phyloP scores from a whole-genome alignment of 1,284 basidiomycete genomes.

The Malassezia japonica region DNA sequence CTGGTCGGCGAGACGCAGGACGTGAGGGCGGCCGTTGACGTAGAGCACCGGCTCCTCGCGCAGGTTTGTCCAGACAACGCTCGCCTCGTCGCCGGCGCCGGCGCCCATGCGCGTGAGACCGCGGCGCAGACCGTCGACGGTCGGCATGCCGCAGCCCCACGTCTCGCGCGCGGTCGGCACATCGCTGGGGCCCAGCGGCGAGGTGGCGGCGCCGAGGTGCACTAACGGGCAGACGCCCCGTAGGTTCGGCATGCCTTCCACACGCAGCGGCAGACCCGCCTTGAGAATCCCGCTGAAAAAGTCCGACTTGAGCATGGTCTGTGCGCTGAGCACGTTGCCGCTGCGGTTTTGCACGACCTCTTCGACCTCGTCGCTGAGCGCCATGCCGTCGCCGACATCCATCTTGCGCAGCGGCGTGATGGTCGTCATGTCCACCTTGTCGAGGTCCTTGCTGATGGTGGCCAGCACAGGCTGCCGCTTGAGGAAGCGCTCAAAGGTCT shows the following conservation, averaged over 20 bases:
- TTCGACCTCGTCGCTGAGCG: constrained; percentile 53
- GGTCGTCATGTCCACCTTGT: constrained; percentile 66
- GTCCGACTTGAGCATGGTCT: constrained; percentile 92
- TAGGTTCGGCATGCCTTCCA: constrained; percentile 46
- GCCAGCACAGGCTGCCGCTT: constrained; percentile 62
- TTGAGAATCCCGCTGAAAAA: constrained; percentile 59
- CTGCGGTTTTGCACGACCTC: constrained; percentile 65
- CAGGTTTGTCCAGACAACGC: constrained; percentile 43
- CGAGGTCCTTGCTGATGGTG: constrained; percentile 85
- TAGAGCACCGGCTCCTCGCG: constrained; percentile 46
- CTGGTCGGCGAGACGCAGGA: constrained; percentile 73
- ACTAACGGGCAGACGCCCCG: constrained; percentile 35
- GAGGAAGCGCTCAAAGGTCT: constrained; percentile 41
- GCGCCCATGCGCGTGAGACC: constrained; percentile 43
- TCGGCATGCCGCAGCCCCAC: constrained; percentile 47
- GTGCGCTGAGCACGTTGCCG: constrained; percentile 78
- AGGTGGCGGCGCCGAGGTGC: not conserved
- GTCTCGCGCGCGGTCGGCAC: constrained; percentile 28
- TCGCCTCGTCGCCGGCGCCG: constrained; percentile 21
- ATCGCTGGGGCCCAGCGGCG: constrained; percentile 18
- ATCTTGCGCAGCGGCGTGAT: constrained; percentile 67
- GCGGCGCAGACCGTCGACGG: constrained; percentile 40
- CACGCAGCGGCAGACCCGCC: constrained; percentile 31
- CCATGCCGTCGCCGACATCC: constrained; percentile 59
- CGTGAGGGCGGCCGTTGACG: constrained; percentile 63